Conservation (phyloP, 2,329 filamentous ascomycete species). For the Sclerotinia subarctica region DNA sequence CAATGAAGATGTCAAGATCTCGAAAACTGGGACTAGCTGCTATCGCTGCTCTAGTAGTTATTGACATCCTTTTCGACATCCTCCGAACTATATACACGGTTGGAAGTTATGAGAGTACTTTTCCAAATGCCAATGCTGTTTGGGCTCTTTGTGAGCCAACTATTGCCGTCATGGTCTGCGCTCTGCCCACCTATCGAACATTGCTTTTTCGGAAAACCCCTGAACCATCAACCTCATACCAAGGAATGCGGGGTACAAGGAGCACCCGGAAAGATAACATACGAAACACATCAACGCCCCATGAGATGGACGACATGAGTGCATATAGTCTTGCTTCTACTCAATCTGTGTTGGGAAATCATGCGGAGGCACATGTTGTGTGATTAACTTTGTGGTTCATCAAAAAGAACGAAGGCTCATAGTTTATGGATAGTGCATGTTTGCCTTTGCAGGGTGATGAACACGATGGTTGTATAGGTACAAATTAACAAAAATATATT, state of each 20-base stretch:
- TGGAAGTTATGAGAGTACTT: not conserved
- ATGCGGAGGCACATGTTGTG: not conserved
- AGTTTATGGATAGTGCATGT: not conserved
- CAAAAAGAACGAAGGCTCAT: not conserved
- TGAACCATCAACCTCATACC: conserved; percentile 7
- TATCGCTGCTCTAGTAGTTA: conserved; percentile 10
- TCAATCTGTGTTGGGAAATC: conserved; percentile 21
- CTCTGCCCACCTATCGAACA: conserved; percentile 16
- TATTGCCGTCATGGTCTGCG: conserved; percentile 18
- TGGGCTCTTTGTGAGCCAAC: conserved; percentile 16
- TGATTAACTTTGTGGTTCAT: not conserved
- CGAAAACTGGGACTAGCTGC: conserved; percentile 7
- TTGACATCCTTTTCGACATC: conserved; percentile 19
- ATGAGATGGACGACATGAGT: conserved; percentile 58
- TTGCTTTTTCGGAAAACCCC: conserved; percentile 12
- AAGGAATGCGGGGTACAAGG: conserved; percentile 6
- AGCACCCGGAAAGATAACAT: not conserved
- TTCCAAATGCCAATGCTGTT: conserved; percentile 13
- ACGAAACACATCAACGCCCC: not conserved
- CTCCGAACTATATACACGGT: conserved; percentile 16
- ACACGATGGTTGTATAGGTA: too few relatives aligned
- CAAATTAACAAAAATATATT: too few relatives aligned
- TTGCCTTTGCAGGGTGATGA: not conserved
- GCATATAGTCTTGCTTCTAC: conserved; percentile 43
- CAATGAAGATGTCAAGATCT: conserved; percentile 4